Base-by-base conservation (phyloP, 2,329 filamentous ascomycete genomes). In the Ceratocystis huliohia region DNA sequence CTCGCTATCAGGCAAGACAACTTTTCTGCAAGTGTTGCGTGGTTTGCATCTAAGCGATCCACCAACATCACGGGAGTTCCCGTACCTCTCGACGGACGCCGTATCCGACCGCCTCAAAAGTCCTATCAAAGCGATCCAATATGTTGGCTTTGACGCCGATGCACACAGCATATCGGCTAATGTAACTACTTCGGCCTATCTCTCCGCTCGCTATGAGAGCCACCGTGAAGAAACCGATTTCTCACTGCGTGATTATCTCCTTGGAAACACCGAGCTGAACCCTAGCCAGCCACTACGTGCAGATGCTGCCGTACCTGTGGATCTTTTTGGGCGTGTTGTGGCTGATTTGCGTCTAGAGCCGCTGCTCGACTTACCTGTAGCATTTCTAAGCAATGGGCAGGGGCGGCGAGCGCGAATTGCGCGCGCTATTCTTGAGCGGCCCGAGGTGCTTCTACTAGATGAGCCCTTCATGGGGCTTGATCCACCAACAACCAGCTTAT, bases 391-490 rank as follows among this genome's bases (percentile, higher is more conserved):
- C 74, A 96, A 97, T 75, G 94, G 94, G 0, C 94, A 99, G 76
- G 93, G 89, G 5, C 81, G 93, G 69, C 80, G 94, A 65, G 89
- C 93, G 6, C 84, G 90, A 69, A 96, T 99, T 70, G 94, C 91
- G 1, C 89, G 91, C 71, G 91, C 92, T 0, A 76, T 99, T 63
- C 79, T 97, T 67, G 85, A 80, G 5, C 82, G 82, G 64, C 94
- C 94, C 0, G 88, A 95, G 74, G 81, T 96, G 10, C 73, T 99
- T 68, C 79, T 97, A 64, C 79, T 96, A 1, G 94, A 99, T 75
- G 93, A 96, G 71, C 93, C 94, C 0, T 96, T 96, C 73, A 96
- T 96, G 89, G 93, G 94, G 0, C 79, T 99, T 17, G 94, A 97
- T 74, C 94, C 93, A 15, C 87, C 86, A 5, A 95, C 91, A 0